phyloP scores from a whole-genome alignment of 345 rosid species.

The Murraya koenigii region DNA sequence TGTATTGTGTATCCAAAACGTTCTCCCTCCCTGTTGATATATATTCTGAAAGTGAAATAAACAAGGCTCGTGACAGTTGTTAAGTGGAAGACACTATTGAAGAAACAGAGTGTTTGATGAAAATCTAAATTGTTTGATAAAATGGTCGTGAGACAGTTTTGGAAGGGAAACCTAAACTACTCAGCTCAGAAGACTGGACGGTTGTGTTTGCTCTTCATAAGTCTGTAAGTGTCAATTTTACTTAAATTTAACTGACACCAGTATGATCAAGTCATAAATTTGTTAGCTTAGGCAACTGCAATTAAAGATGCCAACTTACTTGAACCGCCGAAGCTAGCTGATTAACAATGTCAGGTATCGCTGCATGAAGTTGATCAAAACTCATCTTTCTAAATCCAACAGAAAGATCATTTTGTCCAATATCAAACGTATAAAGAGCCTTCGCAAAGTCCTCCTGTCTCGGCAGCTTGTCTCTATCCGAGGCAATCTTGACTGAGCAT shows the following conservation, averaged over 20 bases:
- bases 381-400: constrained; percentile 75
- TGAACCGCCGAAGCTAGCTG: constrained; percentile 82
- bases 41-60: constrained; percentile 33
- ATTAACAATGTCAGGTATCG: constrained; percentile 63
- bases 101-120: too few species aligned
- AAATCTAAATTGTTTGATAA: too few species aligned
- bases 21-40: constrained; percentile 52
- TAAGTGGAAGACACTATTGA: neutral
- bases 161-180: too few species aligned
- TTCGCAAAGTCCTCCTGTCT: constrained; percentile 67
- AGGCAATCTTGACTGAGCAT: constrained; percentile 39
- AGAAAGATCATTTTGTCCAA: constrained; percentile 94
- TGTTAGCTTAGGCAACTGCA: neutral
- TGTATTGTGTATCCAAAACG: constrained; percentile 85
- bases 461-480: constrained; percentile 64
- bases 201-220: neutral
- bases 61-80: neutral
- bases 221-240: too few species aligned
- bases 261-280: neutral
- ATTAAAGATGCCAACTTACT: constrained; percentile 37
- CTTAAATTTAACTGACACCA: too few species aligned
- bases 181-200: too few species aligned
- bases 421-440: constrained; percentile 89
- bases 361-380: constrained; percentile 63
- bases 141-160: too few species aligned